Conservation (phyloP, 192 early-diverging fungal species). For the Oehlia diaphana region DNA sequence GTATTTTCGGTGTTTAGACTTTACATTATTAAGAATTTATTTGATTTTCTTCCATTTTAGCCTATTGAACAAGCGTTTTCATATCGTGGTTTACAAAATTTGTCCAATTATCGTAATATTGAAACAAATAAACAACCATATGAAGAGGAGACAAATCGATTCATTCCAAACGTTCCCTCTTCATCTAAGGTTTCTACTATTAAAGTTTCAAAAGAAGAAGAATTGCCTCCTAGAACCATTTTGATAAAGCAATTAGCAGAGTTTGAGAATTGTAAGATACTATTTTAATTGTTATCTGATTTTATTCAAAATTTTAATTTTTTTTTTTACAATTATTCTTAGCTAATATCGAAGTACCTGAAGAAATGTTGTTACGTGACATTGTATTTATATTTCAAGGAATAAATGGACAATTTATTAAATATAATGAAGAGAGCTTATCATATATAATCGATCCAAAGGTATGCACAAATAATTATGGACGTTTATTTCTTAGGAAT, state of each 20-base stretch:
- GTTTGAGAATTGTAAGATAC: constrained; percentile 6
- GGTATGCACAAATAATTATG: constrained; percentile 32
- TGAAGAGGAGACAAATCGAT: constrained; percentile 7
- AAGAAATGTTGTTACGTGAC: constrained; percentile 74
- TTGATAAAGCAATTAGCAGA: constrained; percentile 6
- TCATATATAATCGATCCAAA: constrained; percentile 57
- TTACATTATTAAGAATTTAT: neutral
- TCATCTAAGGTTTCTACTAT: neutral
- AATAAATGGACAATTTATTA: constrained; percentile 84
- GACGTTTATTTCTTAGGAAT: neutral
- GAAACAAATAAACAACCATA: constrained; percentile 16
- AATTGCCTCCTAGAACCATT: neutral
- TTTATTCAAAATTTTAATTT: neutral
- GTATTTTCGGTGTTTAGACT: neutral
- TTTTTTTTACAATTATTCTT: constrained; percentile 8
- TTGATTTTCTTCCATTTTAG: neutral
- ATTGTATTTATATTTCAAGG: constrained; percentile 93
- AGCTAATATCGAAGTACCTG: constrained; percentile 44
- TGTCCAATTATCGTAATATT: neutral
- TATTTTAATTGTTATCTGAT: neutral
- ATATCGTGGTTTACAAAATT: constrained; percentile 19
- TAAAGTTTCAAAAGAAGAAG: neutral
- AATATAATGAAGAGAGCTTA: constrained; percentile 52
- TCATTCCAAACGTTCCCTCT: constrained; percentile 4
- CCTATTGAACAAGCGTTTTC: constrained; percentile 29